Percentiles rank a stretch among this genome's conserved stretches.
phyloP scores from a whole-genome alignment of 2,329 filamentous ascomycete species.

The Myriangium duriaei region DNA sequence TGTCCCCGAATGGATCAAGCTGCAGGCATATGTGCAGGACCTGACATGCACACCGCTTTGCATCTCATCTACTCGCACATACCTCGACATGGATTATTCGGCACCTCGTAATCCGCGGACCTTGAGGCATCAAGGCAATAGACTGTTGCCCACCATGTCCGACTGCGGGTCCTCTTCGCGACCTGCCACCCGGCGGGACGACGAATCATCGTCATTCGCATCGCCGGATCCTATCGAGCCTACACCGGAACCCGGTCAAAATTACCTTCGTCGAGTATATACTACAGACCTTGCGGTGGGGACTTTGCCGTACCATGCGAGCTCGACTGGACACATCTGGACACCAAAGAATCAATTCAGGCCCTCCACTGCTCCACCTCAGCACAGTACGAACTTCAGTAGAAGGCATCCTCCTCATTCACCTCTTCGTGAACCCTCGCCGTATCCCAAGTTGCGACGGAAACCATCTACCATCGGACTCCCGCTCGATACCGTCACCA shows the following conservation, averaged over 20 bases:
- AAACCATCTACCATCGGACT: conserved; percentile 5
- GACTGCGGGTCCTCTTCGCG: background rate
- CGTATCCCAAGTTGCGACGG: conserved; percentile 2
- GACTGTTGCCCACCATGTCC: background rate
- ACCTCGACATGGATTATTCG: background rate
- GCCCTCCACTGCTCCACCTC: conserved; percentile 1
- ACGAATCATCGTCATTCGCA: background rate
- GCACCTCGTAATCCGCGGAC: background rate
- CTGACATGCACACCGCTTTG: background rate
- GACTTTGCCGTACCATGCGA: no score
- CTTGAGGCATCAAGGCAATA: background rate
- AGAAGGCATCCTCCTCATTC: background rate
- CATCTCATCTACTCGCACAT: no score
- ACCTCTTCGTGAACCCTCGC: background rate
- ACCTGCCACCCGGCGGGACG: background rate
- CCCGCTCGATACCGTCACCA: no score
- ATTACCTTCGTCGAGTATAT: background rate
- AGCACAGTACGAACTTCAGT: background rate
- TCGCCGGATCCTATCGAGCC: background rate
- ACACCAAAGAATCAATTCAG: background rate
- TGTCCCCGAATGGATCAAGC: no score
- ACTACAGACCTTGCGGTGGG: no score
- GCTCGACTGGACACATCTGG: background rate
- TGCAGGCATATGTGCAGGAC: background rate
- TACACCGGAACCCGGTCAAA: background rate